Base-by-base conservation (phyloP, 1,284 basidiomycete genomes). In the Puccinia horiana region DNA sequence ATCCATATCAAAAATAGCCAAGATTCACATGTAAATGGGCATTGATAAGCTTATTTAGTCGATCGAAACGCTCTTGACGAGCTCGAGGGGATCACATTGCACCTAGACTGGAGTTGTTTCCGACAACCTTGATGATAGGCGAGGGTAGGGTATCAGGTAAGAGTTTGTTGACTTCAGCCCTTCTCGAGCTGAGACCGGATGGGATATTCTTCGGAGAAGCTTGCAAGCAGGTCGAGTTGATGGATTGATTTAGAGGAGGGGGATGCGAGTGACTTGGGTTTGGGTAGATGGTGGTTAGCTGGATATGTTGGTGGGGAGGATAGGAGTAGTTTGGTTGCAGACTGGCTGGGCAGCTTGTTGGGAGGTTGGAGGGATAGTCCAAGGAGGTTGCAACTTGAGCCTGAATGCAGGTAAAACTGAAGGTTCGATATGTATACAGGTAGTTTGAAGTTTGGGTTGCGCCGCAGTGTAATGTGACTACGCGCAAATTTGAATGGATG, bases 1-100 rank as follows among this genome's bases (percentile, higher is more conserved):
- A 49, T 92, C 92, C 92, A 99, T 94, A 84, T 95, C 92, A 20
- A 98, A 92, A 18, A 93, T 89, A 2, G 91, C 88, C 42, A 99
- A 89, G 81, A 97, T 92, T 18, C 88, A 85, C 29, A 93, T n/a
- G n/a, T n/a, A n/a, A 79, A 54, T 79, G 77, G 37, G 77, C 77
- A 29, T 40, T 37, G 35, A 79, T 69, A 35, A 79, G 70, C 29
- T 79, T 79, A 20, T 69, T 40, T 4, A 79, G 40, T 8, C 77
- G 63, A 69, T 79, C 65, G 8, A 65, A 29, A 23, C 77, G 42
- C 35, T 79, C 77, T 23, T 79, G 77, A 23, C 77, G 63, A 47
- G 77, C 77, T 23, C 77, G 14, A 16, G 77, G 77, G n/a, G 63
- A 69, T 26, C 77, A 26, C 44, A 79, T 37, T 2, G 77, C 77